Evolutionary conservation across 306 rosid species (phyloP), one percentile per base, ranked within the genome.

Genomic region (Trifolium subterraneum): DNA sequence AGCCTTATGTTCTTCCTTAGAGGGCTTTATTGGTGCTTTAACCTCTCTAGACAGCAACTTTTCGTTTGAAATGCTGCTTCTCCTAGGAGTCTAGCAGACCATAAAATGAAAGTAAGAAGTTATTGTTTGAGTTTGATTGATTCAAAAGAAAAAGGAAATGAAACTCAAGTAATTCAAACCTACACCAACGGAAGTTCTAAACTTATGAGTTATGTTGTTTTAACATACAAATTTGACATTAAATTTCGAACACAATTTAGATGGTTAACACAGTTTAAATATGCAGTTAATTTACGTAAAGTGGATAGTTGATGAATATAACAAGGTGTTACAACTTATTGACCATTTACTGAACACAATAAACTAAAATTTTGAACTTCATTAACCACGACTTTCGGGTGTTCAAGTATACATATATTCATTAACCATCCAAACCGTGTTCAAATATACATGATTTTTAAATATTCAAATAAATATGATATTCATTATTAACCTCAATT

Each of bases 81-180:
- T 92, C 81, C 96, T 88, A 58, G 93, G 92, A 78, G 90, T 52
- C 99, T 95, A 86, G 27, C 25, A 81, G 58, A 77, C 66, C 78
- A 80, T 20, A 74, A 70, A 61, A 52, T 10, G 48, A 70, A 65
- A 55, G 9, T 27, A 42, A 29, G 8, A 67, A 69, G 19, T 38
- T 48, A 67, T n/a, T 45, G 20, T 23, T 71, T 65, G 44, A 54
- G 27, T 23, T 74, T 55, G 33, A 45, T 63, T 64, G 72, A 68
- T 48, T 63, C 80, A 64, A 64, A 80, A 58, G 52, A 14, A 33
- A 22, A 6, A 76, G 64, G 67, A 18, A 19, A 44, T 12, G 54
- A 69, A 64, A 47, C 16, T 58, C 68, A 58, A 33, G 41, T 33
- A 25, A 41, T 71, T 67, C 39, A 66, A 10, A 33, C n/a, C 38